Evolutionary conservation across 495 filamentous ascomycete species (phyloP), one percentile per base, ranked within the genome.

Genomic region (Oidiodendron maius): DNA sequence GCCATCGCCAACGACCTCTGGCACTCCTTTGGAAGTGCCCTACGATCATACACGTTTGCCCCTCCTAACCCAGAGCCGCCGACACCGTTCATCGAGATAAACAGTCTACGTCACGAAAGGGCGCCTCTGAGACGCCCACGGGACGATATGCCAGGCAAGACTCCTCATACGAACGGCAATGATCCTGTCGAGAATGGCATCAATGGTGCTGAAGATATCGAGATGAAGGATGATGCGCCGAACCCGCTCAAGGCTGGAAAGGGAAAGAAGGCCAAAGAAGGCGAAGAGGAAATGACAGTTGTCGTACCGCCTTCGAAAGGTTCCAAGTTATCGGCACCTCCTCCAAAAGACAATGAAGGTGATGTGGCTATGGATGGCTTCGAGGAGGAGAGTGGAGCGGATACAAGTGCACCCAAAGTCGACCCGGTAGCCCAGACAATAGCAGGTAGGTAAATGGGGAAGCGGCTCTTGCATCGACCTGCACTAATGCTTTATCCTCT

Each of bases 281-380:
- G 68, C 38, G 84, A 84, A 63, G 80, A 82, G 62, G 77, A 85
- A 71, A 91, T 91, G 84, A 91, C 86, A 46, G 84, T 91, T 58
- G 86, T 89, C 64, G 84, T 91, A 44, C 86, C 86, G 50, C 85
- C 84, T 50, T 79, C 83, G 53, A 91, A 89, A 69, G 70, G 75
- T 63, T 74, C 76, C 60, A 87, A 81, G 70, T 70, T 79, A 55
- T 78, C 71, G 62, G 76, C 68, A 68, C 77, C 64, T 46, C 70
- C 63, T 56, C 63, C 38, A 10, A 77, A 71, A 61, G 83, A 85
- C 55, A 70, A 75, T 51, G 84, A 89, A 60, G 84, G 81, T 25
- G 87, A 91, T 63, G 74, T 87, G 47, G 70, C 71, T 45, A 91
- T 91, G 87, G 51, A 84, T 81, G 57, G 69, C 68, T 64, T 66